Evolutionary conservation across 1,139 yeast species (phyloP).

Genomic region (Taiozyma sp.): DNA sequence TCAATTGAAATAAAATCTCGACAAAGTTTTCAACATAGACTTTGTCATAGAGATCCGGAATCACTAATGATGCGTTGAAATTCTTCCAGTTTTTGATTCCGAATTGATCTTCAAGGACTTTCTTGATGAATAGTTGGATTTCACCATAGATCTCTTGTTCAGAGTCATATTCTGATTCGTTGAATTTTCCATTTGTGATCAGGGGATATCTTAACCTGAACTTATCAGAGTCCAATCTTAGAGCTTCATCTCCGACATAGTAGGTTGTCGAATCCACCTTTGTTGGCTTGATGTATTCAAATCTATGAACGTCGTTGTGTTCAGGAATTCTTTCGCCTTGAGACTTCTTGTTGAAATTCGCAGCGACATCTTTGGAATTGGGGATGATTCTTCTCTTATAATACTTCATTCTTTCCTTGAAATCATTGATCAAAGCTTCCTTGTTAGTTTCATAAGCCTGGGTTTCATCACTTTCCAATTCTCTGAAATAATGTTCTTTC

Average conservation of each 20-base stretch:
- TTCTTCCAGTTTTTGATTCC: constrained; percentile 40
- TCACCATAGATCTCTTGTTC: constrained; percentile 77
- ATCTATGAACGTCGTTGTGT: constrained; percentile 68
- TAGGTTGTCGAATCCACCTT: constrained; percentile 24
- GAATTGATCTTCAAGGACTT: constrained; percentile 38
- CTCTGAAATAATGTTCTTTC: constrained; percentile 8
- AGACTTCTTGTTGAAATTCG: constrained; percentile 64
- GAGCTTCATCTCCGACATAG: constrained; percentile 69
- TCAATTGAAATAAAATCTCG: constrained; percentile 55
- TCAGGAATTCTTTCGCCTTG: constrained; percentile 72
- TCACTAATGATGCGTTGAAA: constrained; percentile 53
- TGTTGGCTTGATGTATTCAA: constrained; percentile 57
- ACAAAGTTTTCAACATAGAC: constrained; percentile 69
- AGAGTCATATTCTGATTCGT: constrained; percentile 60
- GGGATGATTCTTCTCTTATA: constrained; percentile 86
- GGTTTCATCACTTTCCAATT: constrained; percentile 32
- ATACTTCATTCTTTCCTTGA: constrained; percentile 87
- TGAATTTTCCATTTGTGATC: constrained; percentile 55
- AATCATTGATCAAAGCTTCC: constrained; percentile 57
- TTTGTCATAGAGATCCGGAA: constrained; percentile 88
- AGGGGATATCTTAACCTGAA: constrained; percentile 68
- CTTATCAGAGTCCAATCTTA: constrained; percentile 43
- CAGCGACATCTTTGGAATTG: constrained; percentile 78
- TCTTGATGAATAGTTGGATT: constrained; percentile 40
- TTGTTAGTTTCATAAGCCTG: constrained; percentile 33